These are phyloP conservation scores for Pachysandra terminalis DNA, from an alignment of 164 flowering plant species.

Conservation along the genomic window DNA sequence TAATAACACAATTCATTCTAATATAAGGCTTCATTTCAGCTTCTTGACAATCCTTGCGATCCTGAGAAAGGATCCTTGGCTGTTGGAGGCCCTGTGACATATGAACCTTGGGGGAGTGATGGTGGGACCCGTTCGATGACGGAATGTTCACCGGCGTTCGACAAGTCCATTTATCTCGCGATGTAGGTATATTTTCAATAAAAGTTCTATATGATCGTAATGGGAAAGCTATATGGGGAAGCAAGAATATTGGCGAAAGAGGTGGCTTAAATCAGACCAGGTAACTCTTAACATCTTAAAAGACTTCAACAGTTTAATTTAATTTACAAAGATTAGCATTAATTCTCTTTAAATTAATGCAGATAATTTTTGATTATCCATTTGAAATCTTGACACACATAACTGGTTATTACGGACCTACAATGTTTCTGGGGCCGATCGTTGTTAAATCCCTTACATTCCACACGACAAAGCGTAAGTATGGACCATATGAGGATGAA, in stretches of 20 bases:
- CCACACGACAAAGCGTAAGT: constrained; percentile 57
- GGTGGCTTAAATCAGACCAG: constrained; percentile 61
- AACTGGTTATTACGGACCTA: constrained; percentile 57
- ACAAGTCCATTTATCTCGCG: constrained; percentile 58
- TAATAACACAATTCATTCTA: too few relatives aligned
- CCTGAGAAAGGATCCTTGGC: constrained; percentile 19
- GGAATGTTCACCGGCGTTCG: constrained; percentile 60
- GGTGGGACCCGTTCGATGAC: constrained; percentile 76
- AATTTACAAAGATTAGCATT: too few relatives aligned
- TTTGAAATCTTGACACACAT: constrained; percentile 64
- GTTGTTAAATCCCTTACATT: constrained; percentile 70
- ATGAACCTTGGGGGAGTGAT: constrained; percentile 86
- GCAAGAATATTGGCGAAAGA: constrained; percentile 67
- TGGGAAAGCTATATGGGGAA: constrained; percentile 62
- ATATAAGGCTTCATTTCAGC: too few relatives aligned
- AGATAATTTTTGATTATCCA: constrained; percentile 74
- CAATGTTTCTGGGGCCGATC: constrained; percentile 69
- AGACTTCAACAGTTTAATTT: too few relatives aligned
- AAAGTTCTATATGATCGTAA: constrained; percentile 59
- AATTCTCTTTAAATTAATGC: constrained; percentile 7
- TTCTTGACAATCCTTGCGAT: constrained; percentile 3
- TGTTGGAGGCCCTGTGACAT: constrained; percentile 34
- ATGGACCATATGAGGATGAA: constrained; percentile 84
- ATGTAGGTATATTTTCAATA: constrained; percentile 49
- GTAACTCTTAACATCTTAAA: constrained; percentile 23